A percentile compares a stretch with the other conserved stretches of the same genome.
phyloP scores from a whole-genome alignment of 306 rosid species.

The Fragaria nilgerrensis region DNA sequence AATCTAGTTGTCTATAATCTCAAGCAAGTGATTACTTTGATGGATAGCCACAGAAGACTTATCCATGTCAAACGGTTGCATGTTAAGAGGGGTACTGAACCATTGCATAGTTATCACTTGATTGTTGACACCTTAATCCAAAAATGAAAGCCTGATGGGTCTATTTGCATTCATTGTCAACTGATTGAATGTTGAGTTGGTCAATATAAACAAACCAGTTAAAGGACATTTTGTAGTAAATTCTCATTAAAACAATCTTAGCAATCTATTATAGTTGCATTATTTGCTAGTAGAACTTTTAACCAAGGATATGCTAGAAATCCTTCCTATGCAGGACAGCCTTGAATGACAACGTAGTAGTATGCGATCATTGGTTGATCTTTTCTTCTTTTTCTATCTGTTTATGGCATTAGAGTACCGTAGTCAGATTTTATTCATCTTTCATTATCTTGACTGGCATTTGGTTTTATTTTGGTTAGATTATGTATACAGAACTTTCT shows the following conservation, averaged over 20 bases:
- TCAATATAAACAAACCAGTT: neutral
- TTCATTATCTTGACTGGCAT: neutral
- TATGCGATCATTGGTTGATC: neutral
- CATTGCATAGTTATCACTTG: neutral
- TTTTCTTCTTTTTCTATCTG: neutral
- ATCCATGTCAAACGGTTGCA: neutral
- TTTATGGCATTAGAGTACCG: neutral
- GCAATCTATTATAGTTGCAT: neutral
- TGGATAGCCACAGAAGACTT: neutral
- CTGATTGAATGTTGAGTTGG: slow-evolving; percentile 1
- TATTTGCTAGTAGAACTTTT: neutral
- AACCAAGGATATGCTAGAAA: neutral
- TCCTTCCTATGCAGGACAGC: neutral
- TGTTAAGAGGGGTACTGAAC: neutral
- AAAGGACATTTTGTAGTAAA: neutral
- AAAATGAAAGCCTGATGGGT: neutral
- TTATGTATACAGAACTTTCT: slow-evolving; percentile 60
- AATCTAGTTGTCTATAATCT: neutral
- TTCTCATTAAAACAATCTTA: neutral
- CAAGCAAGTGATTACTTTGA: neutral
- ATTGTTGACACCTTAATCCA: neutral
- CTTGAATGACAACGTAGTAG: neutral
- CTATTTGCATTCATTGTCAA: neutral
- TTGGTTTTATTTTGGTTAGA: slow-evolving; percentile 32
- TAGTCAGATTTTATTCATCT: neutral